Base-by-base conservation (phyloP, 106 monocot species). In the Phalaenopsis equestris region DNA sequence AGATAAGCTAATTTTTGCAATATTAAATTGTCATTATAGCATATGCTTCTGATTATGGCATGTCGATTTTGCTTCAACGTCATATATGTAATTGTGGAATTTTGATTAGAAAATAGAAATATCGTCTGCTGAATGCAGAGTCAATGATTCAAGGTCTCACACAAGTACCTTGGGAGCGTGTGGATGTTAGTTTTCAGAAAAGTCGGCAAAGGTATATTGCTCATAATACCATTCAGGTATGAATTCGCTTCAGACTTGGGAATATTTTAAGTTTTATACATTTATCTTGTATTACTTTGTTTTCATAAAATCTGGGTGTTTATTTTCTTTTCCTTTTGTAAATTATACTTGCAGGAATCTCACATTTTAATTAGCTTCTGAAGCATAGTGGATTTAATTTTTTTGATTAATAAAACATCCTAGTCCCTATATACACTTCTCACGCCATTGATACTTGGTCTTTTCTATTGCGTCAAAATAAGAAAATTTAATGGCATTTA, bases 201-300 rank as follows among this genome's bases (percentile, higher is more conserved):
- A 93, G 96, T 64, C 75, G 79, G 79, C 91, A 93, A 78, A 91
- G 90, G 86, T 90, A 93, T 78, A 83, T 91, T 73, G 96, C 96
- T 45, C 96, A 96, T 79, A 91, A 82, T 72, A 96, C 91, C 43
- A 96, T 96, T 78, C 90, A 93, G 86, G 96, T 79, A 90, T 79
- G 78, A 30, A n/a, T 49, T 78, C 17, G 9, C 45, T 8, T 41
- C 21, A 30, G n/a, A 12, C 14, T 52, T 12, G 12, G 12, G 2
- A 52, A 30, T 65, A 65, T 65, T 65, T 65, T 65, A 23, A 24
- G 64, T 65, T 65, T 30, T 23, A 65, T 52, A 7, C 2, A 8
- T 0, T 65, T 65, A 65, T 64, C 64, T 24, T 64, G 64, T 64
- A 8, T 64, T 23, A 21, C 24, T 64, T 23, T 23, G 24, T 21